Evolutionary conservation across 2,329 filamentous ascomycete species (phyloP).

Genomic region (Dryadomyces quercus-mongolicae): DNA sequence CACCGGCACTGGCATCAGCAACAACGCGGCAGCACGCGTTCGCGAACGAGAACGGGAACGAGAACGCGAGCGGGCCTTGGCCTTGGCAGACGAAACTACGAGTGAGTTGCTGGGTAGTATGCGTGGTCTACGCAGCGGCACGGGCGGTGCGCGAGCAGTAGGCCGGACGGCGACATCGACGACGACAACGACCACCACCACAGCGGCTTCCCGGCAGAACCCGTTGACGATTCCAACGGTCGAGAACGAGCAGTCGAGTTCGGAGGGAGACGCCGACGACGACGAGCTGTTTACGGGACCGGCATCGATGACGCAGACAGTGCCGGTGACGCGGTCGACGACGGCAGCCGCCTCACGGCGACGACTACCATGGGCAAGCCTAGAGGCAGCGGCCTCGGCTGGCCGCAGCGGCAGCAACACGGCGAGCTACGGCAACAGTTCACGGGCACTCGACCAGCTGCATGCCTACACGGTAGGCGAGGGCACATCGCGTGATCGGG

Average conservation of each 20-base stretch:
- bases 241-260: constrained; percentile 1
- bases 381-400: neutral
- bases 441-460: constrained; percentile 1
- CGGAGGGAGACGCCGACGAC: neutral
- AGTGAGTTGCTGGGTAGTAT: constrained; percentile 26
- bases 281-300: neutral
- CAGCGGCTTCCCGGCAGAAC: neutral
- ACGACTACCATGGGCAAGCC: neutral
- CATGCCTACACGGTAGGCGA: constrained; percentile 2
- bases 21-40: neutral
- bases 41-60: constrained; percentile 13
- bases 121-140: constrained; percentile 22
- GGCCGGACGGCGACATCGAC: neutral
- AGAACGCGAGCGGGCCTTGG: constrained; percentile 24
- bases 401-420: neutral
- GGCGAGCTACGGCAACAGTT: neutral
- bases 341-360: neutral
- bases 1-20: neutral
- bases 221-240: neutral
- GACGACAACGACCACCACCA: neutral
- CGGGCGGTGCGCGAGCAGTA: constrained; percentile 8
- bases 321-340: neutral
- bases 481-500: neutral
- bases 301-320: neutral
- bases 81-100: constrained; percentile 19